phyloP scores from a whole-genome alignment of 2,329 filamentous ascomycete species.

The Scedosporium boydii region DNA sequence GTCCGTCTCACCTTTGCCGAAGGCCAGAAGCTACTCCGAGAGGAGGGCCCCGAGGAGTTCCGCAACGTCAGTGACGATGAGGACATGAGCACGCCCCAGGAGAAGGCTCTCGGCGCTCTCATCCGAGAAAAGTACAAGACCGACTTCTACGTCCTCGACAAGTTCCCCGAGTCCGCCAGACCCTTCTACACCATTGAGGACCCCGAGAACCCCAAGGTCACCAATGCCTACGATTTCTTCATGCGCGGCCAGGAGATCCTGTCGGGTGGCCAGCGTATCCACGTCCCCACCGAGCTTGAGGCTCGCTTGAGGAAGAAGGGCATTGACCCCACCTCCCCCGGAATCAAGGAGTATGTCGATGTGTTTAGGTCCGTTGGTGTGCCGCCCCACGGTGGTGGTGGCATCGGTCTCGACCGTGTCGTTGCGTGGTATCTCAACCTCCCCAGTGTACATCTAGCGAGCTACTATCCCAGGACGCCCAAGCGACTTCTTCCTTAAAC shows the following conservation, averaged over 20 bases:
- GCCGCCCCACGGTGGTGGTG: slow-evolving; percentile 83
- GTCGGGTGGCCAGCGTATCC: slow-evolving; percentile 84
- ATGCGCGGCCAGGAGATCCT: slow-evolving; percentile 89
- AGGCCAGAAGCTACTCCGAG: slow-evolving; percentile 66
- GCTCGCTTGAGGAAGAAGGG: slow-evolving; percentile 70
- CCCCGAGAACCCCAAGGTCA: slow-evolving; percentile 54
- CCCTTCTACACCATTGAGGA: slow-evolving; percentile 90
- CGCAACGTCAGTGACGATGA: slow-evolving; percentile 64
- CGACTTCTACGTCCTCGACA: slow-evolving; percentile 95
- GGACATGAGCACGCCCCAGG: slow-evolving; percentile 71
- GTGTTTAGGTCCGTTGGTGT: slow-evolving; percentile 73
- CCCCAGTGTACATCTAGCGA: slow-evolving; percentile 48
- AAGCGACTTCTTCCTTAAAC: slow-evolving; percentile 45
- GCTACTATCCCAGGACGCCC: slow-evolving; percentile 50
- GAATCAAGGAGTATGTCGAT: slow-evolving; percentile 86
- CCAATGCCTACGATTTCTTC: slow-evolving; percentile 72
- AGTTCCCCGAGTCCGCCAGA: slow-evolving; percentile 81
- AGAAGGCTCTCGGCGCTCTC: slow-evolving; percentile 80
- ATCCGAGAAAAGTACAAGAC: slow-evolving; percentile 83
- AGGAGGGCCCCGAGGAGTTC: slow-evolving; percentile 60
- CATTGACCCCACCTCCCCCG: slow-evolving; percentile 61
- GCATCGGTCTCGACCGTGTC: slow-evolving; percentile 82
- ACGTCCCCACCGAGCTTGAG: slow-evolving; percentile 67
- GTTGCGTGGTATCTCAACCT: slow-evolving; percentile 56
- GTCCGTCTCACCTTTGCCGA: slow-evolving; percentile 70